These are phyloP conservation scores for Cyberlindnera samutprakarnensis DNA, from an alignment of 805 yeast genomes.

Conservation along the genomic window DNA sequence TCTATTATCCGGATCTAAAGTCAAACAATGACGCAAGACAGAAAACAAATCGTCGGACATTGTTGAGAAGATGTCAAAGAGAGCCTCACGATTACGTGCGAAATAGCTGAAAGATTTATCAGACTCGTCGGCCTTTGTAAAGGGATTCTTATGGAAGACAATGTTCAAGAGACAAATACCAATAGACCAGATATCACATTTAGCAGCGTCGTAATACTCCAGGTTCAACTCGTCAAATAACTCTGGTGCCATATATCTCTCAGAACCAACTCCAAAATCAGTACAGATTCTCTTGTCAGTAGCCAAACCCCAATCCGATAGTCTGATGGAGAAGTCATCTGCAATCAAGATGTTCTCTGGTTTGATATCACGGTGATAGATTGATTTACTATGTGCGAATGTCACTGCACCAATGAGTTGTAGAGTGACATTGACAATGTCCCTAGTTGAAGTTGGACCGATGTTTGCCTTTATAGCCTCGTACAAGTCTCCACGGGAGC, in stretches of 20 bases:
- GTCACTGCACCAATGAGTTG: constrained; percentile 68
- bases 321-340: constrained; percentile 45
- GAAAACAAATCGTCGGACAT: constrained; percentile 83
- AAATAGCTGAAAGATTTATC: constrained; percentile 83
- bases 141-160: constrained; percentile 86
- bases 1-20: constrained; percentile 84
- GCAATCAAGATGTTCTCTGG: constrained; percentile 68
- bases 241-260: constrained; percentile 94
- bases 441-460: constrained; percentile 47
- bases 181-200: constrained; percentile 84
- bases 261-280: constrained; percentile 84
- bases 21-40: constrained; percentile 69
- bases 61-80: constrained; percentile 85
- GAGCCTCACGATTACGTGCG: constrained; percentile 79
- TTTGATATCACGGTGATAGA: constrained; percentile 78
- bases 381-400: constrained; percentile 62
- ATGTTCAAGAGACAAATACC: constrained; percentile 79
- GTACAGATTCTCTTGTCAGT: constrained; percentile 43
- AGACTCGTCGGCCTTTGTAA: constrained; percentile 67
- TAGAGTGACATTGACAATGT: constrained; percentile 44
- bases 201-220: constrained; percentile 65
- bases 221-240: constrained; percentile 53
- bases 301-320: constrained; percentile 74
- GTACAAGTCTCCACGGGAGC: constrained; percentile 81
- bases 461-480: constrained; percentile 59